Base-by-base conservation (phyloP, 2,329 filamentous ascomycete genomes). In the Phialophora verrucosa region DNA sequence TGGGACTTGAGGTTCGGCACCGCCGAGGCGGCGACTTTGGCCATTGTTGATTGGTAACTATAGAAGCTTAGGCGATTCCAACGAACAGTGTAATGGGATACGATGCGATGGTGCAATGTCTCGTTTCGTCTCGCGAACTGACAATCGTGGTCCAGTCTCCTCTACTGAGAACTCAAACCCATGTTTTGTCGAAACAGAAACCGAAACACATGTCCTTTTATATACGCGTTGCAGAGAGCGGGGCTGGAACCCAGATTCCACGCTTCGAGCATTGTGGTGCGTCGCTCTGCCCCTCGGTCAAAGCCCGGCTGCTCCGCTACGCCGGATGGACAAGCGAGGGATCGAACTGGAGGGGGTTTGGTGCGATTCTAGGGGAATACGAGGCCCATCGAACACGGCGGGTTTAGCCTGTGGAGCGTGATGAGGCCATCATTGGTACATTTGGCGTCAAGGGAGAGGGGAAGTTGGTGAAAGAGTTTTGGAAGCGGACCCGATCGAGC, bases 21-120 rank as follows among this genome's bases (percentile, higher is more conserved):
- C 23, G 71, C 71, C 35, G 62, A 31, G 3, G 70, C 53, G 11
- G 67, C 64, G 57, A 73, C 62, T 54, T 69, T 73, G 20, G 71
- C 70, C 71, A 73, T 73, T 14, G 23, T 64, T 8, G 20, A 38
- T 29, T 11, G 7, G 14, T 8, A 17, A 20, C 32, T n/a, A 3
- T n/a, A 44, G 38, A 44, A 42, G 3, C 38, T n/a, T 17, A n/a
- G 38, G 8, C 8, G 32, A 12, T 35, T 35, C 32, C 32, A 35
- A 11, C 32, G 10, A 10, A 35, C 11, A 7, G 8, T 12, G 32
- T 11, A 1, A 11, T 32, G 10, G 8, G 31, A 32, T 32, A 32
- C 31, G 32, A 11, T 35, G 32, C 11, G 32, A 35, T 12, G 3
- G 32, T 12, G 32, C 32, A 12, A 35, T 35, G 11, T 11, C 0